These are phyloP conservation scores for Chaetomium fimeti DNA, from an alignment of 495 filamentous ascomycete species.

Conservation along the genomic window DNA sequence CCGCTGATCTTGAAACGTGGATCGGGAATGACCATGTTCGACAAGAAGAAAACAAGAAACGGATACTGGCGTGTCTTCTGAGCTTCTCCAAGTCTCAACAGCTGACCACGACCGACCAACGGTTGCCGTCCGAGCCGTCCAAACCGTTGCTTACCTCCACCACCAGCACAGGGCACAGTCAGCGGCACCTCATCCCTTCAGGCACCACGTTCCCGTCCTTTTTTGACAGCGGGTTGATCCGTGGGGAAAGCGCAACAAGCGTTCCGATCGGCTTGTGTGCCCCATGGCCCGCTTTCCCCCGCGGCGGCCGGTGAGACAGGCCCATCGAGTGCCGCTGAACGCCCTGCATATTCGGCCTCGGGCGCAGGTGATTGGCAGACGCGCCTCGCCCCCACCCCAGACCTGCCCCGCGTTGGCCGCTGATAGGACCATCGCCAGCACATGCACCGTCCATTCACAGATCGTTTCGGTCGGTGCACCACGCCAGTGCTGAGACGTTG, in stretches of 20 bases:
- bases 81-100: not conserved
- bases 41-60: not conserved
- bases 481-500: not conserved
- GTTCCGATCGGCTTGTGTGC: conserved; percentile 10
- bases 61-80: not conserved
- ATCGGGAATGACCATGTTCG: not conserved
- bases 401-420: conserved; percentile 12
- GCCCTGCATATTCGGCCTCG: conserved; percentile 5
- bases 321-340: conserved; percentile 9
- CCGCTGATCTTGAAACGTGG: conserved; percentile 5
- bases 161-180: not conserved
- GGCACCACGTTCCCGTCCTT: conserved; percentile 6
- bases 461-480: not conserved
- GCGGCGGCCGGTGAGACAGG: not conserved
- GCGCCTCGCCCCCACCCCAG: not conserved
- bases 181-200: conserved; percentile 1
- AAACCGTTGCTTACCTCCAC: not conserved
- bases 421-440: conserved; percentile 2
- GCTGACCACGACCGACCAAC: conserved; percentile 7
- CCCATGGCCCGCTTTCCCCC: conserved; percentile 1
- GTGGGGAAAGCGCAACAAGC: conserved; percentile 1
- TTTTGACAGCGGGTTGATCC: conserved; percentile 23
- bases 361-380: conserved; percentile 11
- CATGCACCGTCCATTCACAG: not conserved
- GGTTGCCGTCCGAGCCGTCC: not conserved